Evolutionary conservation across 768 basidiomycete genomes (phyloP).

Genomic region (Lactifluus subvellereus): DNA sequence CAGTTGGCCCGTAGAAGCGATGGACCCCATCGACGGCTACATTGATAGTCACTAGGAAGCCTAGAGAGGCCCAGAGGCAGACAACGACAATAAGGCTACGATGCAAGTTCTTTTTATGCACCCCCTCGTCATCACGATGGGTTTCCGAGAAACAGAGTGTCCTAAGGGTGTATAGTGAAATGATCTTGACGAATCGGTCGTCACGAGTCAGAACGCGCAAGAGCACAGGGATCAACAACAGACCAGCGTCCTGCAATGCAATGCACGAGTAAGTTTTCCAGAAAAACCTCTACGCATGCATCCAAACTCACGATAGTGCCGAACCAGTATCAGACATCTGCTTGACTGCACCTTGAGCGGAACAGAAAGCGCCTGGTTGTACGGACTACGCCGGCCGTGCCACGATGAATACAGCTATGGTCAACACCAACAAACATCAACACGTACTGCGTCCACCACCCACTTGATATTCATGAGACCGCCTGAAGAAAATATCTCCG

Average conservation of each 20-base stretch:
- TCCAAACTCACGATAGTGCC: constrained; percentile 11
- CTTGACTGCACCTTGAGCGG: constrained; percentile 16
- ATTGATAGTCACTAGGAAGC: constrained; percentile 37
- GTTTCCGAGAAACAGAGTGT: constrained; percentile 32
- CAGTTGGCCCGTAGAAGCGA: constrained; percentile 40
- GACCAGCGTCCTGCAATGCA: constrained; percentile 7
- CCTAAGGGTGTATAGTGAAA: constrained; percentile 37
- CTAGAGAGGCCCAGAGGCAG: constrained; percentile 36
- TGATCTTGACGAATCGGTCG: constrained; percentile 27
- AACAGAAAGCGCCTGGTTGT: constrained; percentile 6
- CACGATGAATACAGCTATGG: not conserved
- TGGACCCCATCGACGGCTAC: constrained; percentile 29
- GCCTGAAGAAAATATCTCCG: constrained; percentile 26
- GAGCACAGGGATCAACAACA: not conserved
- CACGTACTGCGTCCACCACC: constrained; percentile 31
- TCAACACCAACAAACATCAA: not conserved
- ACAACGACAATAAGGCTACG: constrained; percentile 24
- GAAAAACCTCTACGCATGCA: not conserved
- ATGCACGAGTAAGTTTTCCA: not conserved
- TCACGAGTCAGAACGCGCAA: not conserved
- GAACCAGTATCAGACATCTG: constrained; percentile 14
- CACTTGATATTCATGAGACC: constrained; percentile 36
- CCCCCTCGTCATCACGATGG: not conserved
- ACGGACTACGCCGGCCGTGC: not conserved
- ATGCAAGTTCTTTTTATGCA: not conserved